Base-by-base conservation (phyloP, 306 rosid species). In the Castanopsis chinensis region DNA sequence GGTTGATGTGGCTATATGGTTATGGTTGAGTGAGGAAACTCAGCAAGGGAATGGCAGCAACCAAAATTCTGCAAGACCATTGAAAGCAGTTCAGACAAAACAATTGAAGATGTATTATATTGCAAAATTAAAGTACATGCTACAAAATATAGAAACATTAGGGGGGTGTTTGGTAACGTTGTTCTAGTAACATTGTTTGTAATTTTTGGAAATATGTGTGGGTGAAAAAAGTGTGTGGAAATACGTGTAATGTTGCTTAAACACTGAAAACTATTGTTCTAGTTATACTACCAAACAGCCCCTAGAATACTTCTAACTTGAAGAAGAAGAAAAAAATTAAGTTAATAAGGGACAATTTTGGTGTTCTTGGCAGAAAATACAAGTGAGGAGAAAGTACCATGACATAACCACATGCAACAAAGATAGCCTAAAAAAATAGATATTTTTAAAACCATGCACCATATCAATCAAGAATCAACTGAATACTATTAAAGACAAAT, bases 31-130 rank as follows among this genome's bases (percentile, higher is more conserved):
- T 33, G 25, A 41, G 45, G 65, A 72, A 73, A 68, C 27, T 49
- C 74, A 17, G 17, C 27, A 20, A 12, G 27, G 57, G 56, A 77
- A 82, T 5, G 13, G 52, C 30, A 73, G 21, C 45, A 73, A 41
- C 59, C 41, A 71, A 13, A 13, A 78, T 78, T 67, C 86, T 83
- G 86, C 73, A 68, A 58, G 64, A 78, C 17, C 33, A 53, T 20
- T 43, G 25, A 56, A n/a, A n/a, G 9, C 5, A 72, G 70, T 61
- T 69, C 8, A 71, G 35, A 53, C 14, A 25, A 43, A 76, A 56
- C 10, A 6, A 37, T 35, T 23, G 19, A 12, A 21, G 60, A 58
- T 12, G 35, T 8, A 23, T 45, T 12, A 19, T 41, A 68, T 54
- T 54, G 57, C 71, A 60, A 68, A 21, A 53, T 18, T 5, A 45